Conservation (phyloP, 768 basidiomycete genomes). For the Fistulinella prunicolor region DNA sequence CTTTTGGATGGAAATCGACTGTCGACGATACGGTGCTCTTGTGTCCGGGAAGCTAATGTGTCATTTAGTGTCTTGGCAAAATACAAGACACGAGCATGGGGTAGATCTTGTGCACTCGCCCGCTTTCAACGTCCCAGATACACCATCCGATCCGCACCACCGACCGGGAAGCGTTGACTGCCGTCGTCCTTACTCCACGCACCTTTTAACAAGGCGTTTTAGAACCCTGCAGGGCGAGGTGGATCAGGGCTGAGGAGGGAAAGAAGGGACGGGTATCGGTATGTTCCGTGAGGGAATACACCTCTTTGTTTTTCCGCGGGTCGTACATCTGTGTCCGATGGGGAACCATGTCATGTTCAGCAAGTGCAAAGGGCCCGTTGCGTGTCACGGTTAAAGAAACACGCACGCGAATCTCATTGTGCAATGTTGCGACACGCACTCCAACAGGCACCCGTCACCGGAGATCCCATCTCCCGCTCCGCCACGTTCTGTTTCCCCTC, state of each 20-base stretch:
- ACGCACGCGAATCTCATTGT: slow-evolving; percentile 94
- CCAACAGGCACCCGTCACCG: slow-evolving; percentile 91
- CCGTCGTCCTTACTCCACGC: slow-evolving; percentile 88
- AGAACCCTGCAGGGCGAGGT: slow-evolving; percentile 89
- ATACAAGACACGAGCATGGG: slow-evolving; percentile 1
- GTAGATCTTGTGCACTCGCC: slow-evolving; percentile 74
- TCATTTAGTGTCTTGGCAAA: too few species aligned
- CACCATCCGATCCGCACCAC: slow-evolving; percentile 88
- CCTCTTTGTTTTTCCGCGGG: slow-evolving; percentile 77
- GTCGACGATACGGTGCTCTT: slow-evolving; percentile 94
- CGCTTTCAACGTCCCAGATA: slow-evolving; percentile 84
- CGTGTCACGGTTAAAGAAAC: not conserved
- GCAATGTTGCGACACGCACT: slow-evolving; percentile 84
- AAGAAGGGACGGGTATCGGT: slow-evolving; percentile 95
- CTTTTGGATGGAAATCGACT: slow-evolving; percentile 96
- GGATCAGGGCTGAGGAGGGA: slow-evolving; percentile 74
- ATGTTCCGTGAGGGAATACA: slow-evolving; percentile 81
- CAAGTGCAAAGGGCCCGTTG: too few species aligned
- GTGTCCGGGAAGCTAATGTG: slow-evolving; percentile 80
- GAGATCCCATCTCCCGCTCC: slow-evolving; percentile 82
- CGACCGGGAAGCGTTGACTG: slow-evolving; percentile 79
- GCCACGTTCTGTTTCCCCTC: slow-evolving; percentile 77
- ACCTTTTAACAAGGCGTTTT: slow-evolving; percentile 77
- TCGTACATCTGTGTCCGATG: slow-evolving; percentile 74
- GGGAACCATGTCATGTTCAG: not conserved